These are phyloP conservation scores for Cadophora malorum DNA, from an alignment of 2,329 filamentous ascomycete genomes.

Conservation along the genomic window DNA sequence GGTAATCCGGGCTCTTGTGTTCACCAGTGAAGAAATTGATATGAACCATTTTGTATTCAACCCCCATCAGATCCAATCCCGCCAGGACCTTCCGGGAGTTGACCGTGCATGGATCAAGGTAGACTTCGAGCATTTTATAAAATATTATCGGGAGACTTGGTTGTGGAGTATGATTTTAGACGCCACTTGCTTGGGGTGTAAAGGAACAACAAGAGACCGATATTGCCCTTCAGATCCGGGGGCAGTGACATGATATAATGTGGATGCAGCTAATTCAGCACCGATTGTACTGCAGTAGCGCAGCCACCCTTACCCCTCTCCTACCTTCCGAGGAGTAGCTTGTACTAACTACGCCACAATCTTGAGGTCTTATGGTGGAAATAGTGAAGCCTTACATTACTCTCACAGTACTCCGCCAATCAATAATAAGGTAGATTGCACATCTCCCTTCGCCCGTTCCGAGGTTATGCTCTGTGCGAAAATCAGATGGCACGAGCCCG, in stretches of 20 bases:
- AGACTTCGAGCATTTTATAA: conserved; percentile 30
- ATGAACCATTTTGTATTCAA: conserved; percentile 27
- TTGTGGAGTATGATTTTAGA: background rate
- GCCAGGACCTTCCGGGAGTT: conserved; percentile 31
- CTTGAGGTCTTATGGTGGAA: background rate
- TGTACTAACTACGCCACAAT: conserved; percentile 12
- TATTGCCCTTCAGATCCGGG: background rate
- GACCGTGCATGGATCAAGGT: conserved; percentile 31
- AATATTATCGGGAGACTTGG: background rate
- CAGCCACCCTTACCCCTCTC: conserved; percentile 9
- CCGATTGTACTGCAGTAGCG: background rate
- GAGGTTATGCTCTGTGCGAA: background rate
- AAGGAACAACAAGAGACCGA: too few species aligned
- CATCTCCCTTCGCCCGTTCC: conserved; percentile 10
- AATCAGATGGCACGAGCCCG: too few species aligned
- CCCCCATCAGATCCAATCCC: conserved; percentile 29
- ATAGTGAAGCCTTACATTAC: background rate
- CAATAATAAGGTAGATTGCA: background rate
- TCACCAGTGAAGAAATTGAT: conserved; percentile 32
- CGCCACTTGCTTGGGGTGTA: too few species aligned
- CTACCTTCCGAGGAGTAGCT: background rate
- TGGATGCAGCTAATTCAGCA: background rate
- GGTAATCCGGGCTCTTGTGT: conserved; percentile 28
- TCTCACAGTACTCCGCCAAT: background rate
- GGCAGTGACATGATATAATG: background rate